phyloP scores from a whole-genome alignment of 108 stramenopile species.

The Discostella stelligeroides region DNA sequence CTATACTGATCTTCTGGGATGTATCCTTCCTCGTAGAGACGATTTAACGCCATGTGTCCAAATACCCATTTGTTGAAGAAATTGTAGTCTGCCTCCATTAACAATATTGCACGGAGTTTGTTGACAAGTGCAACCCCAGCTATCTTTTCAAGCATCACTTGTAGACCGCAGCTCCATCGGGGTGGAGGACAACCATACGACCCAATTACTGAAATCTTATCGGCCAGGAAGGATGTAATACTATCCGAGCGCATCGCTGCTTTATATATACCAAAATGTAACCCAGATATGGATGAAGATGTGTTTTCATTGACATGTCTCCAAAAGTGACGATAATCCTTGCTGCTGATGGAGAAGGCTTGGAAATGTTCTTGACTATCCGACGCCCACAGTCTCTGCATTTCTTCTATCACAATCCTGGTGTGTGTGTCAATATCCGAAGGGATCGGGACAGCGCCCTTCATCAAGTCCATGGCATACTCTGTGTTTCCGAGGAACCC shows the following conservation, averaged over 20 bases:
- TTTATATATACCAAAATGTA: conserved; percentile 17
- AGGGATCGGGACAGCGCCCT: background rate
- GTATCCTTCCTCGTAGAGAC: too few species aligned
- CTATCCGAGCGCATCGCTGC: background rate
- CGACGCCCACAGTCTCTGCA: background rate
- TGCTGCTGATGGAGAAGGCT: background rate
- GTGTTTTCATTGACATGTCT: conserved; percentile 7
- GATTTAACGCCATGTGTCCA: too few species aligned
- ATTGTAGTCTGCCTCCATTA: too few species aligned
- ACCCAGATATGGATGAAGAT: conserved; percentile 4
- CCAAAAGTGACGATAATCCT: conserved; percentile 19
- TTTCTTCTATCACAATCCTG: too few species aligned
- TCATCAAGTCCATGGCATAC: background rate
- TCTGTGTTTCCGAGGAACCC: conserved; percentile 17
- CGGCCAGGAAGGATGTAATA: too few species aligned
- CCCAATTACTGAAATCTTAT: background rate
- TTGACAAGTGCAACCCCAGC: too few species aligned
- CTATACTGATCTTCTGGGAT: too few species aligned
- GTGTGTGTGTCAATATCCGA: background rate
- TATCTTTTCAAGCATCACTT: too few species aligned
- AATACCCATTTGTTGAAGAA: too few species aligned
- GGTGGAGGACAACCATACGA: background rate
- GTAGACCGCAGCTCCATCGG: background rate
- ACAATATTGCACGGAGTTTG: background rate
- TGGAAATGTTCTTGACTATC: background rate